phyloP scores from a whole-genome alignment of 352 stramenopile species.

The Labyrinthula sp. region DNA sequence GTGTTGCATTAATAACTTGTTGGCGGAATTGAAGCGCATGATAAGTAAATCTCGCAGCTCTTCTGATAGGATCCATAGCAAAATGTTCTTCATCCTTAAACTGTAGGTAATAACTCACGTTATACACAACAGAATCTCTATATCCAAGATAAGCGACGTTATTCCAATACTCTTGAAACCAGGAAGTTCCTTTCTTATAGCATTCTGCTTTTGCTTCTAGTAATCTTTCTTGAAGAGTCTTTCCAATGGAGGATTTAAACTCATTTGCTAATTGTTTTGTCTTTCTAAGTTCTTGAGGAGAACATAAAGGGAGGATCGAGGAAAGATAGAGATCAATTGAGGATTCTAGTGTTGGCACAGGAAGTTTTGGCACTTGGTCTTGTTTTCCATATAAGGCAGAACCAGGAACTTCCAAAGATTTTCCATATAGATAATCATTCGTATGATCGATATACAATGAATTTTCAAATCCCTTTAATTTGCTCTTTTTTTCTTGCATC shows the following conservation, averaged over 20 bases:
- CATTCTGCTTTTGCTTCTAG: slow-evolving; percentile 34
- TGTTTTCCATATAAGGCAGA: slow-evolving; percentile 49
- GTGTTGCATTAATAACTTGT: slow-evolving; percentile 52
- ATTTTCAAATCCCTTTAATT: slow-evolving; percentile 18
- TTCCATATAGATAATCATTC: slow-evolving; percentile 4
- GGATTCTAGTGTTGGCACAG: slow-evolving; percentile 68
- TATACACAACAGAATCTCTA: slow-evolving; percentile 77
- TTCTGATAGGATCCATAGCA: slow-evolving; percentile 51
- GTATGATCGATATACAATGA: slow-evolving; percentile 13
- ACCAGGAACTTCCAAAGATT: slow-evolving; percentile 11
- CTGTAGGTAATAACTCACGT: slow-evolving; percentile 87
- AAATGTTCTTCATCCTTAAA: slow-evolving; percentile 58
- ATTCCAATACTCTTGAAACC: slow-evolving; percentile 84
- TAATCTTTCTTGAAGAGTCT: slow-evolving; percentile 56
- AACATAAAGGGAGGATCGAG: slow-evolving; percentile 65
- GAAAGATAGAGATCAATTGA: slow-evolving; percentile 68
- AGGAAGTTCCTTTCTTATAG: slow-evolving; percentile 42
- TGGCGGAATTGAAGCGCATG: slow-evolving; percentile 49
- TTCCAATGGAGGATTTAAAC: slow-evolving; percentile 58
- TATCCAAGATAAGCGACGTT: slow-evolving; percentile 72
- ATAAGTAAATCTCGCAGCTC: slow-evolving; percentile 12
- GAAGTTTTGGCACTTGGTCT: slow-evolving; percentile 60
- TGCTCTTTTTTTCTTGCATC: no score
- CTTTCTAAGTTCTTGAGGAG: slow-evolving; percentile 55
- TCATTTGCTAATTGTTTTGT: slow-evolving; percentile 55